Evolutionary conservation across 1,139 yeast species (phyloP), one percentile per base, ranked within the genome.

Genomic region (Kurtzmaniella quercitrusa): DNA sequence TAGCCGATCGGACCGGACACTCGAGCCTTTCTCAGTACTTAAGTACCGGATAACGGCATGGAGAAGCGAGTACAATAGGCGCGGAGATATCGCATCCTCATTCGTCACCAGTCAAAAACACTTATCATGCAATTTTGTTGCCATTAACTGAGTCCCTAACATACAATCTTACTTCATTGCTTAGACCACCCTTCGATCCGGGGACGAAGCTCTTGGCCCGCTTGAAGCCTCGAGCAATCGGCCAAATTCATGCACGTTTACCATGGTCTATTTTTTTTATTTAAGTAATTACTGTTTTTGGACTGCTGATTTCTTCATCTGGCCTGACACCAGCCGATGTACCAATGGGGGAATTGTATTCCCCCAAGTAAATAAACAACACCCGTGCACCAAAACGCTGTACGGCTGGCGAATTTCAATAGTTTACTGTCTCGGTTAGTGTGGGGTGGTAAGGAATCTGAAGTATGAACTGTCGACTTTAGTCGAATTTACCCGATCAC

Each of bases 1-100:
- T 34, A 34, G 22, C 37, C 37, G 37, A 34, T 19, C 37, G 37
- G 16, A 34, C 37, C 37, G 37, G 17, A 20, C 9, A 16, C 34
- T 30, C 18, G 5, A 30, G 15, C 33, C 15, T 14, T 21, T 21
- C 9, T 9, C 23, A 21, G 6, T 21, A 21, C 23, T 21, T 6
- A 21, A 21, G 6, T 21, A 9, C 23, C 23, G 30, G 30, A 26
- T 11, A 6, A 6, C 30, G 30, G 30, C 30, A 5, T 14, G 30
- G 6, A 4, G 14, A 26, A 26, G 12, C n/a, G 30, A 11, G 30
- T 26, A 14, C 30, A 26, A 7, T 21, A n/a, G n/a, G n/a, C n/a
- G n/a, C n/a, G n/a, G n/a, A n/a, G n/a, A n/a, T n/a, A n/a, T n/a
- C n/a, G n/a, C n/a, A n/a, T n/a, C n/a, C n/a, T n/a, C n/a, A n/a